Evolutionary conservation across 164 flowering plant genomes (phyloP).

Genomic region (Kingdonia uniflora): DNA sequence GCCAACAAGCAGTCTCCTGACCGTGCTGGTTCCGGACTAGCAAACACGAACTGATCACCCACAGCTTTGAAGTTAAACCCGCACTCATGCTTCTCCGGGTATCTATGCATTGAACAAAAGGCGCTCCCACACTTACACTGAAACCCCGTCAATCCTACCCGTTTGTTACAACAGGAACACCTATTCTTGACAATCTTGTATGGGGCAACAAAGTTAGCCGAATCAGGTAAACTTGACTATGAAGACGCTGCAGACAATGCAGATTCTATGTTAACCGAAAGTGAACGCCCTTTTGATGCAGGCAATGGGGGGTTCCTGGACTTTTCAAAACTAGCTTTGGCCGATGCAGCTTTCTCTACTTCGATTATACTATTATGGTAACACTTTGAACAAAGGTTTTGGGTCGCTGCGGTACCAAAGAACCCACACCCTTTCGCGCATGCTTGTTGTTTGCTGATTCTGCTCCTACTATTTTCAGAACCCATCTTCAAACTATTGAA

Average conservation of each 20-base stretch:
- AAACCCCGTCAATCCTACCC: conserved; percentile 12
- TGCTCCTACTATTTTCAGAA: neutral
- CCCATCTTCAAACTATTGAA: too few species aligned
- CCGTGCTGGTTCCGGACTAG: too few species aligned
- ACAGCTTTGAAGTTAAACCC: conserved; percentile 7
- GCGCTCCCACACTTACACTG: conserved; percentile 12
- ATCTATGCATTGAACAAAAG: conserved; percentile 10
- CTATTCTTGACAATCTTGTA: neutral
- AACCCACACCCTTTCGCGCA: conserved; percentile 16
- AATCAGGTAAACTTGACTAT: neutral
- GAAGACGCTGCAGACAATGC: neutral
- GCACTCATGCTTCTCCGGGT: conserved; percentile 13
- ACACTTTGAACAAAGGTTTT: conserved; percentile 17
- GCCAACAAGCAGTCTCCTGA: too few species aligned
- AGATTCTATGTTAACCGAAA: neutral
- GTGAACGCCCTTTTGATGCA: neutral
- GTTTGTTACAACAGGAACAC: conserved; percentile 11
- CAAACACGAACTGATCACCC: too few species aligned
- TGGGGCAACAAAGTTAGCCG: neutral
- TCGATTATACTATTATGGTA: conserved; percentile 1
- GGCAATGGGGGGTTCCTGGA: conserved; percentile 1
- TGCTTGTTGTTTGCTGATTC: conserved; percentile 4
- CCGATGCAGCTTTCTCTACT: conserved; percentile 4
- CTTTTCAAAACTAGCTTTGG: conserved; percentile 5
- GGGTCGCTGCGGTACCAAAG: conserved; percentile 11